phyloP scores from a whole-genome alignment of 768 basidiomycete species.

The Harrya chromipes region DNA sequence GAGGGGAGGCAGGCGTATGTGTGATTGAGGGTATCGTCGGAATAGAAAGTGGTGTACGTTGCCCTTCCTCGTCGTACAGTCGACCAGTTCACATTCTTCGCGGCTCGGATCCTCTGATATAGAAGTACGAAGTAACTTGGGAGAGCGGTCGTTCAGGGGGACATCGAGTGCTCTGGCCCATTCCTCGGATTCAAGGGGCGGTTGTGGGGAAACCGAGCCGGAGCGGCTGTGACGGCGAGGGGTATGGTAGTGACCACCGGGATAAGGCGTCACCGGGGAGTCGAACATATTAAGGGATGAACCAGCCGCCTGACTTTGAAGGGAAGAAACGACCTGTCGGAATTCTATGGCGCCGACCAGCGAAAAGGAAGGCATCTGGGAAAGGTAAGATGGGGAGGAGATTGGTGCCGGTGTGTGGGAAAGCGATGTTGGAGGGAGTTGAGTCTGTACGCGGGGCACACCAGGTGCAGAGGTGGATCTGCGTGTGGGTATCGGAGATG shows the following conservation, averaged over 20 bases:
- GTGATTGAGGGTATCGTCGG: conserved; percentile 52
- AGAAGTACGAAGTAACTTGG: conserved; percentile 31
- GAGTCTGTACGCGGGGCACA: conserved; percentile 38
- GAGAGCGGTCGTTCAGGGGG: conserved; percentile 51
- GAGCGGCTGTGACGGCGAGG: conserved; percentile 31
- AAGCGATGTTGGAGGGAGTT: conserved; percentile 41
- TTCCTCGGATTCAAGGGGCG: conserved; percentile 35
- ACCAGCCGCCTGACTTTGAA: conserved; percentile 65
- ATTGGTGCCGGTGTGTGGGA: conserved; percentile 50
- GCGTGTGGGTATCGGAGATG: conserved; percentile 35
- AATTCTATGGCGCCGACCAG: conserved; percentile 96
- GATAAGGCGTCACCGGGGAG: conserved; percentile 63
- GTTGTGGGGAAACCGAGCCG: conserved; percentile 31
- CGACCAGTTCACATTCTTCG: conserved; percentile 8
- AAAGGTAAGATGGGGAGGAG: conserved; percentile 34
- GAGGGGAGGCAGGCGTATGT: conserved; percentile 49
- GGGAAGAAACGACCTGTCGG: conserved; percentile 80
- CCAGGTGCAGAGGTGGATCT: conserved; percentile 39
- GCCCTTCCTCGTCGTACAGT: conserved; percentile 12
- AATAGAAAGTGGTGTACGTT: conserved; percentile 19
- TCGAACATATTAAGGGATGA: conserved; percentile 64
- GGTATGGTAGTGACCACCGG: conserved; percentile 69
- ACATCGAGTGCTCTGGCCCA: conserved; percentile 53
- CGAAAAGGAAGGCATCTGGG: conserved; percentile 79
- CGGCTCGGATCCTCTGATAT: conserved; percentile 17